phyloP scores from a whole-genome alignment of 768 basidiomycete species.

The Auriscalpium orientale region DNA sequence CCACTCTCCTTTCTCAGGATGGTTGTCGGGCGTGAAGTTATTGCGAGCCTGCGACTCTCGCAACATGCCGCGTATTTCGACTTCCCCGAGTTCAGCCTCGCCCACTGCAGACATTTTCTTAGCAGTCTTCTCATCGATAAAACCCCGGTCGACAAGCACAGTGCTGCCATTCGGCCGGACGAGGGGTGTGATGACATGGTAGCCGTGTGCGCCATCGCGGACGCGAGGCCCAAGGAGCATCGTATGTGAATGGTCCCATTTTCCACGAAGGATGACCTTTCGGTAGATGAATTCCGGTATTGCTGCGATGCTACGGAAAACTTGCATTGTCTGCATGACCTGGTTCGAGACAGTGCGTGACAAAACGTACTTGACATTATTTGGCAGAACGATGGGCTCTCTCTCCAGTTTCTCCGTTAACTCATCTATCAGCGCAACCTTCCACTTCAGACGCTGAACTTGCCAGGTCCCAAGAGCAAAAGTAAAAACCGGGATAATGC shows the following conservation, averaged over 20 bases:
- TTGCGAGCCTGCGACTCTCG: constrained; percentile 69
- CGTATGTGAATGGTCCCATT: constrained; percentile 69
- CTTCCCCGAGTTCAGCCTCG: constrained; percentile 32
- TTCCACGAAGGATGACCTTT: constrained; percentile 71
- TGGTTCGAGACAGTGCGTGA: neutral
- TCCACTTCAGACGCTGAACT: constrained; percentile 89
- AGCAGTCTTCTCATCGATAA: constrained; percentile 58
- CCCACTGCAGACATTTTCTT: constrained; percentile 29
- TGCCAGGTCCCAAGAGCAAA: constrained; percentile 93
- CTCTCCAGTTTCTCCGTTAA: constrained; percentile 83
- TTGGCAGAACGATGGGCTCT: constrained; percentile 71
- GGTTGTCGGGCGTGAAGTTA: constrained; percentile 84
- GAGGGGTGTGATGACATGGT: constrained; percentile 83
- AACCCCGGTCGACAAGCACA: constrained; percentile 88
- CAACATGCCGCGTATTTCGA: constrained; percentile 82
- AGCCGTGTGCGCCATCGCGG: constrained; percentile 83
- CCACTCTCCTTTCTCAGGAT: constrained; percentile 74
- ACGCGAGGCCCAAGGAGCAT: constrained; percentile 83
- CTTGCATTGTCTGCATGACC: constrained; percentile 10
- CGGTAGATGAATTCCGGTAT: constrained; percentile 88
- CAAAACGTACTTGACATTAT: constrained; percentile 69
- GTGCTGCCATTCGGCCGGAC: constrained; percentile 74
- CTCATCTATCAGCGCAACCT: constrained; percentile 87
- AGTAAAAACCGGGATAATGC: constrained; percentile 84
- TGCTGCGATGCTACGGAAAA: constrained; percentile 46